phyloP scores from a whole-genome alignment of 2,329 filamentous ascomycete species.

The Fusarium guadeloupense region DNA sequence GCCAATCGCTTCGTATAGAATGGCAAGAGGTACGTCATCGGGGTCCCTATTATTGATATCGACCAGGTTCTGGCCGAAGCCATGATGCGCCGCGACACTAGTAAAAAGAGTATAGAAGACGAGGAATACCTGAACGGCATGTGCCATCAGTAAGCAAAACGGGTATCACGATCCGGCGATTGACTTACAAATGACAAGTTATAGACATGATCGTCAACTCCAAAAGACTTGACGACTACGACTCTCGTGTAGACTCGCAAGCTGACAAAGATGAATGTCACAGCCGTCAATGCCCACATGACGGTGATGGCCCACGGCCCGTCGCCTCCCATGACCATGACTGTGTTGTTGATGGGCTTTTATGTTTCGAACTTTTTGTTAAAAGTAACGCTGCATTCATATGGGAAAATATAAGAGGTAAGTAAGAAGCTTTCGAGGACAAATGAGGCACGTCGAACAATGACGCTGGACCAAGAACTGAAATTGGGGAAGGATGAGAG shows the following conservation, averaged over 20 bases:
- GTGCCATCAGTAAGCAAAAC: background rate
- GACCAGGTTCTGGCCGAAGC: slow-evolving; percentile 48
- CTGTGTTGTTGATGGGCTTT: background rate
- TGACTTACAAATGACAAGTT: slow-evolving; percentile 29
- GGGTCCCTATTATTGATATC: slow-evolving; percentile 34
- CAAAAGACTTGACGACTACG: slow-evolving; percentile 43
- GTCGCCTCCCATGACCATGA: slow-evolving; percentile 31
- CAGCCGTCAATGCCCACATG: slow-evolving; percentile 42
- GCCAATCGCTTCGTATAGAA: slow-evolving; percentile 46
- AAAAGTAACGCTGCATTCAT: too few species aligned
- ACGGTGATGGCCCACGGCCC: slow-evolving; percentile 35
- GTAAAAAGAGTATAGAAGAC: slow-evolving; percentile 48
- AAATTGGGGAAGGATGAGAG: too few species aligned
- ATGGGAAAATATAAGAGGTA: too few species aligned
- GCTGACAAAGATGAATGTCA: slow-evolving; percentile 45
- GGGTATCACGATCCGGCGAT: fast-evolving
- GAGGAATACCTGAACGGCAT: slow-evolving; percentile 35
- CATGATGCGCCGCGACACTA: slow-evolving; percentile 44
- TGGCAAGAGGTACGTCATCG: slow-evolving; percentile 38
- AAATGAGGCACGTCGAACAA: too few species aligned
- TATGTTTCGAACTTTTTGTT: too few species aligned
- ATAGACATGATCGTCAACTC: slow-evolving; percentile 50
- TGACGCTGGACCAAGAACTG: too few species aligned
- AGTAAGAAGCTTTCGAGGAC: too few species aligned
- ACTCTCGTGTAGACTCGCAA: slow-evolving; percentile 51